A percentile compares a stretch with the other conserved stretches of the same genome.
Evolutionary conservation across 768 basidiomycete genomes (phyloP).

Genomic region (Calocybe cyanea): DNA sequence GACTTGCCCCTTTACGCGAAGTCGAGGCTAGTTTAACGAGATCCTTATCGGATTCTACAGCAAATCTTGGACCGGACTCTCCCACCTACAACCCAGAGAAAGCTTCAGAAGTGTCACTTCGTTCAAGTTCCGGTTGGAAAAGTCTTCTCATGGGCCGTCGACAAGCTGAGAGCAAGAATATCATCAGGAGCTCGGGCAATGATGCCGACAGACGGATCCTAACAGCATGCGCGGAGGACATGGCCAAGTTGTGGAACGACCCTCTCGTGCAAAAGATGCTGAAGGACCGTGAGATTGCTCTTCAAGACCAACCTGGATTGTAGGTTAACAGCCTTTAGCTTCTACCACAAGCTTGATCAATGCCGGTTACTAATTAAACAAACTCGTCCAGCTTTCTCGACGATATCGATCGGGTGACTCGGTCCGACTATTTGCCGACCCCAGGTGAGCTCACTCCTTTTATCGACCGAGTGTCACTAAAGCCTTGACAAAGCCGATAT

Average conservation of each 20-base stretch:
- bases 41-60: slow-evolving; percentile 32
- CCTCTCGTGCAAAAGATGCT: slow-evolving; percentile 39
- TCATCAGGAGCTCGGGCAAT: slow-evolving; percentile 18
- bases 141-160: slow-evolving; percentile 34
- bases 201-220: slow-evolving; percentile 46
- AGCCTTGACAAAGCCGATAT: slow-evolving; percentile 45
- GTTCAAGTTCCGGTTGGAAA: slow-evolving; percentile 49
- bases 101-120: slow-evolving; percentile 45
- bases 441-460: slow-evolving; percentile 34
- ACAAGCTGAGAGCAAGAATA: slow-evolving; percentile 17
- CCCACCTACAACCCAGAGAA: slow-evolving; percentile 32
- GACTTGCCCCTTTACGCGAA: slow-evolving; percentile 50
- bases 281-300: slow-evolving; percentile 35
- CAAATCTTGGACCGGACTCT: slow-evolving; percentile 10
- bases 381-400: slow-evolving; percentile 48
- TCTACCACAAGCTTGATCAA: neutral
- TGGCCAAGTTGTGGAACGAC: slow-evolving; percentile 51
- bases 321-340: slow-evolving; percentile 28
- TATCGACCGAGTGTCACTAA: neutral
- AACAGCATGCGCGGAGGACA: slow-evolving; percentile 51
- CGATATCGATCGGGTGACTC: slow-evolving; percentile 48
- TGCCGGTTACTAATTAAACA: neutral
- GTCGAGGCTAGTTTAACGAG: slow-evolving; percentile 49
- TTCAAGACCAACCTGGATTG: slow-evolving; percentile 63
- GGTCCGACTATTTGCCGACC: slow-evolving; percentile 48